Evolutionary conservation across 257 asterid genomes (phyloP), one percentile per base, ranked within the genome.

Genomic region (Cordia subcordata): DNA sequence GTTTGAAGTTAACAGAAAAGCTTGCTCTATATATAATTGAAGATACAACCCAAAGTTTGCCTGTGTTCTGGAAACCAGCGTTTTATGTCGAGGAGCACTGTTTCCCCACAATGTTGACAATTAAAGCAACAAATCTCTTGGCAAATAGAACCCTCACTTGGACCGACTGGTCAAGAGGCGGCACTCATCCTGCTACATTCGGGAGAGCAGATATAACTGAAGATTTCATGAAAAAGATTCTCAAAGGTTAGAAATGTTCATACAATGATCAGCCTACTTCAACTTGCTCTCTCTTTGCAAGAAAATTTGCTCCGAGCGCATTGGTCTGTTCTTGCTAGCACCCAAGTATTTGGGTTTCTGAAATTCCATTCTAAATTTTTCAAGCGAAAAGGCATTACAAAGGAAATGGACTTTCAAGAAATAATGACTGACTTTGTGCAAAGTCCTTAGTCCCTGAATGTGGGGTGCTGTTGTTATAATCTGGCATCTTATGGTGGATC

Each of bases 121-220:
- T 79, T 37, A 46, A 53, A n/a, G 82, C 81, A 0, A 68, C 58
- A 1, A 52, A 45, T 13, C 69, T 68, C 23, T 57, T 84, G 67
- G 87, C 89, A 14, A 85, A 85, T 38, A 49, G 85, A 33, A 82
- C 85, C 63, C 5, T 82, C 18, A 85, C 87, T 0, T 85, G 85
- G 86, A 84, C 71, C 0, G 94, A 85, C 63, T 85, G 94, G 94
- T 85, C 94, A 11, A 75, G 87, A 69, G 87, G 94, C 4, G 94
- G 94, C 13, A 71, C 94, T 16, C 94, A 82, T n/a, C 94, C 89
- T 1, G 87, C 81, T 15, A 79, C 86, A 0, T 85, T 82, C 23
- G 89, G 89, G 3, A 58, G 68, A 2, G 18, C 75, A 23, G 89
- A 85, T 35, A 60, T 85, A 12, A 79, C 75, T 0, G 77, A 68